Base-by-base conservation (phyloP, 2,329 filamentous ascomycete genomes). In the Neofusicoccum kwambonambiense region DNA sequence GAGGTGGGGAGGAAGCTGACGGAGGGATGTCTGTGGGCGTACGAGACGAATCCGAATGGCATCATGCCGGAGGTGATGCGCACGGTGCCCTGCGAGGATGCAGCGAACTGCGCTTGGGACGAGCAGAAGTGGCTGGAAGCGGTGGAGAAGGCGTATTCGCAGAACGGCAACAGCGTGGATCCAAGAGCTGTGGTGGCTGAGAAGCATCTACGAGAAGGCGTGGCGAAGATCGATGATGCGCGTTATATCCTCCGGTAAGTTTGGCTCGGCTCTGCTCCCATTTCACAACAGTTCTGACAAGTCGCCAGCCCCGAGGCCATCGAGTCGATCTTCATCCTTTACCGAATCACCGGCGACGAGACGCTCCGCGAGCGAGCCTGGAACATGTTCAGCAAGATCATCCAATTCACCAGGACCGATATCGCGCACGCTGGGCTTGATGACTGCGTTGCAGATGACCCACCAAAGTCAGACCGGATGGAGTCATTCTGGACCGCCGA, bases 1-100 rank as follows among this genome's bases (percentile, higher is more conserved):
- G 77, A 81, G 0, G 81, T 87, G 58, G 86, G 84, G 8, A 77
- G 80, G 49, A 84, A 86, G 70, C 76, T 89, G 50, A 84, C 85
- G 0, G 82, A 88, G 61, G 84, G 84, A 3, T 89, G 86, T 70
- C 82, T 88, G 12, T 89, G 86, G 86, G 83, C 85, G 0, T 88
- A 89, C 72, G 80, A 83, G 68, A 77, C 80, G 8, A 82, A 83
- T 3, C 81, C 82, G 1, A 78, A 83, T 2, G 86, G 86, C 4
- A 83, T 89, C 65, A 89, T 89, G 86, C 85, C 86, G 1, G 87
- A 89, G 70, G 73, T 79, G 50, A 86, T 86, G 69, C 75, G 81
- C 35, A 76, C 87, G 42, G 70, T 84, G 17, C 79, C 82, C 3
- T 89, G 86, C 71, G 65, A 73, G 44, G 69, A 64, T 22, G 71